phyloP scores from a whole-genome alignment of 177 flowering plant genomes.

The Vitis hybrid region DNA sequence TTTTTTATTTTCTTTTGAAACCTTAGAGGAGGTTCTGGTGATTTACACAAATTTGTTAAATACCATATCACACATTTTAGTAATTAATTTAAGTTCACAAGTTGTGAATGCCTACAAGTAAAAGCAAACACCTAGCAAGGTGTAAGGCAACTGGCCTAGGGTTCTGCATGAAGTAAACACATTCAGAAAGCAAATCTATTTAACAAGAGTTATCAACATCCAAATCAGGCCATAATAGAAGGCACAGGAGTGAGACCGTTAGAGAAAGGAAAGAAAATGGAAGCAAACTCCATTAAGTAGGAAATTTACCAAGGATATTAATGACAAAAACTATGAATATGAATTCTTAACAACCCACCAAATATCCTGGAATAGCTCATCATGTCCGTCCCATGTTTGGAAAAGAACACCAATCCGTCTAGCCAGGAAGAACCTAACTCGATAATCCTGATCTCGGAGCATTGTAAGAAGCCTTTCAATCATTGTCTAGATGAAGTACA shows the following conservation, averaged over 20 bases:
- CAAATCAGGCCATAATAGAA: not conserved
- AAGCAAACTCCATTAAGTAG: not conserved
- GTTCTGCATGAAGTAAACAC: not conserved
- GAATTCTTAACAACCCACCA: slow-evolving; percentile 46
- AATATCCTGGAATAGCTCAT: slow-evolving; percentile 81
- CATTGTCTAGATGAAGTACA: slow-evolving; percentile 51
- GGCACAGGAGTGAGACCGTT: not conserved
- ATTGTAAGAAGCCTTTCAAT: slow-evolving; percentile 65
- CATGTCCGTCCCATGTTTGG: slow-evolving; percentile 95
- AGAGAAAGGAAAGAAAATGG: not conserved
- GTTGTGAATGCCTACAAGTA: not conserved
- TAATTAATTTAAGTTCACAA: not conserved
- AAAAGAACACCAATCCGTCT: slow-evolving; percentile 75
- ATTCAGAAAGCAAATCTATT: not conserved
- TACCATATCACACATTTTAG: not conserved
- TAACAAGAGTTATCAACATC: not conserved
- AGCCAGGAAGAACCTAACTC: slow-evolving; percentile 77
- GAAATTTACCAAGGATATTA: not conserved
- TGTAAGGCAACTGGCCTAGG: no score
- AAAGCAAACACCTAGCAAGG: not conserved
- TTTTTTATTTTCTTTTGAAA: no score
- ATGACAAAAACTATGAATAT: not conserved
- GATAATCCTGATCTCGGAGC: slow-evolving; percentile 84
- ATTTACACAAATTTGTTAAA: not conserved
- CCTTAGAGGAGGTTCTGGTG: no score